Percentiles rank a stretch among this genome's conserved stretches.
Conservation (phyloP, 768 basidiomycete species). For the Naematelia aurantialba region DNA sequence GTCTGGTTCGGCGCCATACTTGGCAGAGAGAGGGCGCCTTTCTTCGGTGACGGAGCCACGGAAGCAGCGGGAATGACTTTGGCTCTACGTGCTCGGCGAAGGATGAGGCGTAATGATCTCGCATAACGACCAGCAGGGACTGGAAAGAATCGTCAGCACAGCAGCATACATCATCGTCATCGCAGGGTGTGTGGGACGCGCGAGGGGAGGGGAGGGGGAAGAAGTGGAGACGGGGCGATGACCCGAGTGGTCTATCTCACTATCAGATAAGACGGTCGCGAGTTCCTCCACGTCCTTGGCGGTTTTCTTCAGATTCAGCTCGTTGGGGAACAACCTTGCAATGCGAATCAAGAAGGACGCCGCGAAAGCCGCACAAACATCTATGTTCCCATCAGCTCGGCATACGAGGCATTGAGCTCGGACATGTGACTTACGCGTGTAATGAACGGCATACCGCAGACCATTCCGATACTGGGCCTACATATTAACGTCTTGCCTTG, state of each 20-base stretch:
- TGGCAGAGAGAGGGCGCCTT: constrained; percentile 16
- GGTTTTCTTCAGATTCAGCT: constrained; percentile 72
- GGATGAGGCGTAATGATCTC: constrained; percentile 79
- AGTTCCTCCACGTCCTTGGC: constrained; percentile 73
- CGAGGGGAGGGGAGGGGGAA: no score
- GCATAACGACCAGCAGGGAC: constrained; percentile 93
- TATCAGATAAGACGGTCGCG: constrained; percentile 69
- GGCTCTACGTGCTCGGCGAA: constrained; percentile 57
- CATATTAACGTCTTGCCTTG: constrained; percentile 41
- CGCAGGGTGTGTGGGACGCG: no score
- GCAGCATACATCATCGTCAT: no score
- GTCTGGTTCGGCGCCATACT: constrained; percentile 2
- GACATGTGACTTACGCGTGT: constrained; percentile 40
- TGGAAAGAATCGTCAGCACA: constrained; percentile 48
- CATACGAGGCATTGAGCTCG: background rate
- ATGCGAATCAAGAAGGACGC: constrained; percentile 85
- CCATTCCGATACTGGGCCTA: constrained; percentile 68
- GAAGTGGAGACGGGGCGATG: background rate
- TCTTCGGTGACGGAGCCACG: constrained; percentile 38
- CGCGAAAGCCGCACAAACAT: constrained; percentile 88
- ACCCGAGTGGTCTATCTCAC: constrained; percentile 57
- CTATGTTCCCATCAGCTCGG: constrained; percentile 61
- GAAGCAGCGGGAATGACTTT: constrained; percentile 51
- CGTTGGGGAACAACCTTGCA: constrained; percentile 79
- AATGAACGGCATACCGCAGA: constrained; percentile 66